These are phyloP conservation scores for Piromyces finnis DNA, from an alignment of 192 early-diverging fungal species.

Conservation along the genomic window DNA sequence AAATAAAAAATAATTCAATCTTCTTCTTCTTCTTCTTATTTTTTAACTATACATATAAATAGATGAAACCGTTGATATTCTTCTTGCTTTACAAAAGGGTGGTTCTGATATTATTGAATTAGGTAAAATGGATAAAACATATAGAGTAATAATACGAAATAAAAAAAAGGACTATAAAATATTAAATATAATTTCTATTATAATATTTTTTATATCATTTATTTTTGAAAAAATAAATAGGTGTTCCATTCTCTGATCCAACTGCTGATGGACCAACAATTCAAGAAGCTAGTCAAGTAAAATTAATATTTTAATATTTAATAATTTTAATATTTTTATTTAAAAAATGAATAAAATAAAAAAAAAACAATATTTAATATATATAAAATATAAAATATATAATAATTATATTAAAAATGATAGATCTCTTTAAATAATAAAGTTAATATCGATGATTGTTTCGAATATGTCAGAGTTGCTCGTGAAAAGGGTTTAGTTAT, in stretches of 20 bases:
- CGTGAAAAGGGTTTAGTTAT: conserved; percentile 63
- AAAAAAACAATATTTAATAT: neutral
- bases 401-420: neutral
- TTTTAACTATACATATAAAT: no score
- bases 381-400: neutral
- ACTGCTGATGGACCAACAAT: conserved; percentile 94
- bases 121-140: conserved; percentile 28
- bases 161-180: neutral
- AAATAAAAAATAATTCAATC: no score
- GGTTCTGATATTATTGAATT: conserved; percentile 93
- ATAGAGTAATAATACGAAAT: no score
- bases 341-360: no score
- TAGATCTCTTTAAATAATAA: conserved; percentile 62
- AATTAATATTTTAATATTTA: neutral
- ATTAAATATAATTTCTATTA: no score
- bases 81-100: conserved; percentile 76
- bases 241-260: conserved; percentile 93
- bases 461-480: conserved; percentile 62
- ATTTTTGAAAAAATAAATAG: no score
- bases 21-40: no score
- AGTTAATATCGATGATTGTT: conserved; percentile 61
- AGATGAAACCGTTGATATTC: conserved; percentile 58
- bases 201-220: no score
- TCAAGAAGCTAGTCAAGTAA: conserved; percentile 70
- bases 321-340: neutral